Conservation (phyloP, 768 basidiomycete species). For the Suillus plorans region DNA sequence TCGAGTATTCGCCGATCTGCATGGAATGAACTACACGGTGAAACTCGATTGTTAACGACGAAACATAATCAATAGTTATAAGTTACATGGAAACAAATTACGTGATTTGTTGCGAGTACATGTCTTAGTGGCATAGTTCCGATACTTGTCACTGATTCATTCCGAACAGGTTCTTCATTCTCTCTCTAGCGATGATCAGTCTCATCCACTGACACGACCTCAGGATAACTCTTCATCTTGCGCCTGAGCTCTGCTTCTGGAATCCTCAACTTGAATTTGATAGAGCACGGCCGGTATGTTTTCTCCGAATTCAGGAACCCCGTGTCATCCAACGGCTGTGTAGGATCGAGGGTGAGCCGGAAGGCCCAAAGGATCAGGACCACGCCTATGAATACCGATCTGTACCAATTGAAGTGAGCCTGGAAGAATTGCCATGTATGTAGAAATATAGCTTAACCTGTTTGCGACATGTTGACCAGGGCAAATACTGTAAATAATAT, state of each 20-base stretch:
- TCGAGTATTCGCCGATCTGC: neutral
- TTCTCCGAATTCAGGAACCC: constrained; percentile 45
- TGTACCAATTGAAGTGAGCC: constrained; percentile 14
- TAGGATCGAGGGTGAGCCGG: constrained; percentile 17
- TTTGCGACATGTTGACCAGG: constrained; percentile 40
- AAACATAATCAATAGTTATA: neutral
- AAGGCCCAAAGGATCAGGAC: constrained; percentile 26
- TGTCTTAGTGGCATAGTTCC: neutral
- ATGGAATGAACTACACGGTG: neutral
- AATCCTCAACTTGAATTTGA: constrained; percentile 46
- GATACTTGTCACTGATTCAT: neutral
- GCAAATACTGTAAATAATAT: constrained; percentile 40
- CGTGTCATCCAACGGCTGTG: constrained; percentile 54
- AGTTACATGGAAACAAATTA: neutral
- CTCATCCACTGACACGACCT: neutral
- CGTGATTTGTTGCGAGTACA: neutral
- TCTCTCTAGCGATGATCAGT: neutral
- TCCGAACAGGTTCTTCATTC: neutral
- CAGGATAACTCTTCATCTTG: neutral
- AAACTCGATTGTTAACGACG: neutral
- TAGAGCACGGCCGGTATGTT: constrained; percentile 50
- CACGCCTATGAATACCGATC: constrained; percentile 60
- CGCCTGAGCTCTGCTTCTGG: neutral
- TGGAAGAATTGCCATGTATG: neutral
- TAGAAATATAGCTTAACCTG: neutral